phyloP scores from a whole-genome alignment of 139 green algal genomes.

The Mesotaenium endlicherianum region DNA sequence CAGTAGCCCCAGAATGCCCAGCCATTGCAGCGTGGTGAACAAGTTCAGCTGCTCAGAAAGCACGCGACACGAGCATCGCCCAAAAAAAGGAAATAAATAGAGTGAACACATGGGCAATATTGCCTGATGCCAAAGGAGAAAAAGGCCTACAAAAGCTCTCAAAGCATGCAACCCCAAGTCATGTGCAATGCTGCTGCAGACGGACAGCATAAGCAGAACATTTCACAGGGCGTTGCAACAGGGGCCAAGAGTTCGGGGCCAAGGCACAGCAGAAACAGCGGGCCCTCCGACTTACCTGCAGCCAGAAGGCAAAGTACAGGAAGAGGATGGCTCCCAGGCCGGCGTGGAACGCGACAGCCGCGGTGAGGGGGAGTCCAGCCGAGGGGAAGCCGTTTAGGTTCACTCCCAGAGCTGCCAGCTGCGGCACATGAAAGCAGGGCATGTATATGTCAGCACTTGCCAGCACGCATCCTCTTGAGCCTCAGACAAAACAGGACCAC shows the following conservation, averaged over 20 bases:
- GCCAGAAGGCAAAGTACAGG: conserved; percentile 44
- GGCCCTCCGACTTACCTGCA: conserved; percentile 18
- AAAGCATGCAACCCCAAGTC: too few species aligned
- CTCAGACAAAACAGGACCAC: too few species aligned
- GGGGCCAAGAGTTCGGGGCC: neutral
- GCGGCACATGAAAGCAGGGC: too few species aligned
- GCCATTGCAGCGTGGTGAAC: conserved; percentile 34
- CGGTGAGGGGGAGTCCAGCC: conserved; percentile 1
- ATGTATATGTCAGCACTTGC: too few species aligned
- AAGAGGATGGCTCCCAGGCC: conserved; percentile 31
- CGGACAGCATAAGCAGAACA: neutral
- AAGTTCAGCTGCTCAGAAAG: conserved; percentile 35
- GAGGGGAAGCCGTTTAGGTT: conserved; percentile 40
- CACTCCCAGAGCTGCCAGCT: conserved; percentile 20
- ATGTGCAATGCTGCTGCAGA: too few species aligned
- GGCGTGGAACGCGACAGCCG: conserved; percentile 23
- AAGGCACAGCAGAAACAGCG: neutral
- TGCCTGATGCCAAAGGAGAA: neutral
- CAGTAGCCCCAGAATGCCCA: conserved; percentile 13
- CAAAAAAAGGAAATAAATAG: neutral
- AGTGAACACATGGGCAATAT: neutral
- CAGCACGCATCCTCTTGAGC: too few species aligned
- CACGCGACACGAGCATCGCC: neutral
- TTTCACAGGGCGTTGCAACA: neutral
- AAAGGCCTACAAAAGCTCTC: too few species aligned